Percentiles rank a stretch among this genome's conserved stretches.
Conservation (phyloP, 2,329 filamentous ascomycete species). For the Orbilia ellipsospora region DNA sequence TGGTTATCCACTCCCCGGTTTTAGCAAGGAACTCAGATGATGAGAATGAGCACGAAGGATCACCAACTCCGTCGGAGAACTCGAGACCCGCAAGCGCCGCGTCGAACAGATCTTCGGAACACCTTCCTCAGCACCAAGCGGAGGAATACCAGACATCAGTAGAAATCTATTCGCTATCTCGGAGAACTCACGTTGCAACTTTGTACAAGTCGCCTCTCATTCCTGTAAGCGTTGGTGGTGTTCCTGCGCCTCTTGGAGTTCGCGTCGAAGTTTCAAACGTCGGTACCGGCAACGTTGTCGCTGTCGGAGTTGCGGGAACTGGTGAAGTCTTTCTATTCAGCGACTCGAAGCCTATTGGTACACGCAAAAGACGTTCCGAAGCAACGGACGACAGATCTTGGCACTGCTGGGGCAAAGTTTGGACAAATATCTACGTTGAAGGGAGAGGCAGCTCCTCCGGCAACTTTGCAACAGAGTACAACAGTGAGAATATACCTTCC, state of each 20-base stretch:
- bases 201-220: slow-evolving; percentile 59
- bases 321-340: slow-evolving; percentile 59
- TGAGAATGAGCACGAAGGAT: slow-evolving; percentile 56
- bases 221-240: slow-evolving; percentile 55
- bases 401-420: slow-evolving; percentile 85
- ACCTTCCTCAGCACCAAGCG: slow-evolving; percentile 51
- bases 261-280: slow-evolving; percentile 57
- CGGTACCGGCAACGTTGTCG: slow-evolving; percentile 56
- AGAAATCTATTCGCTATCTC: slow-evolving; percentile 59
- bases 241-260: slow-evolving; percentile 57
- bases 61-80: slow-evolving; percentile 58
- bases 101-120: slow-evolving; percentile 57
- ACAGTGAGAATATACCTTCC: slow-evolving; percentile 60
- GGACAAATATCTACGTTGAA: slow-evolving; percentile 82
- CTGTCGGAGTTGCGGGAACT: slow-evolving; percentile 58
- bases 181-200: slow-evolving; percentile 57
- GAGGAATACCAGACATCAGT: slow-evolving; percentile 60
- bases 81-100: slow-evolving; percentile 59
- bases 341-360: slow-evolving; percentile 30
- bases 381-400: slow-evolving; percentile 62
- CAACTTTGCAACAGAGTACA: slow-evolving; percentile 41
- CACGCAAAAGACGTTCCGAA: slow-evolving; percentile 53
- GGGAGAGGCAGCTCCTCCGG: slow-evolving; percentile 66
- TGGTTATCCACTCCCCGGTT: slow-evolving; percentile 59
- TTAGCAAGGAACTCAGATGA: slow-evolving; percentile 47